Evolutionary conservation across 2,329 filamentous ascomycete genomes (phyloP).

Genomic region (Penicillium sp.): DNA sequence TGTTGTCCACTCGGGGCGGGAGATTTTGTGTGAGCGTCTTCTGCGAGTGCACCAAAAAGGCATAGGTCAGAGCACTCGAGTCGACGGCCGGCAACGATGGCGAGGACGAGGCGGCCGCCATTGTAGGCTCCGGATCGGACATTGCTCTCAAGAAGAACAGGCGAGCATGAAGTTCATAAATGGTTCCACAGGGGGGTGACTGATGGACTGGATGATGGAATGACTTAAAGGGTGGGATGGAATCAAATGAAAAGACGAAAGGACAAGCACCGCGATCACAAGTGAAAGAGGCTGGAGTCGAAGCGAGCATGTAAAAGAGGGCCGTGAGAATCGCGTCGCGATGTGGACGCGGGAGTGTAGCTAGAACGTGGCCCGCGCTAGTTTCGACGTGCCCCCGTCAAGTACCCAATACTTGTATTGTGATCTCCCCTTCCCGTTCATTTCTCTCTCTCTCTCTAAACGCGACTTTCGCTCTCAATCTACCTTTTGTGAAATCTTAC

Average conservation of each 20-base stretch:
- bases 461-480: no score
- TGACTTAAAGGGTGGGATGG: neutral
- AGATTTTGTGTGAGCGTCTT: conserved; percentile 52
- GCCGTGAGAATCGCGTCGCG: conserved; percentile 28
- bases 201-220: no score
- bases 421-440: neutral
- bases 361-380: conserved; percentile 25
- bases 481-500: neutral
- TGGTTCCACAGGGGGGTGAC: conserved; percentile 3
- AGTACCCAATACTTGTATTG: conserved; percentile 9
- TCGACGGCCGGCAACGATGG: conserved; percentile 29
- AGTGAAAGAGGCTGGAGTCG: conserved; percentile 15
- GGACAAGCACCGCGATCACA: conserved; percentile 6
- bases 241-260: conserved; percentile 6
- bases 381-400: conserved; percentile 13
- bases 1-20: conserved; percentile 55
- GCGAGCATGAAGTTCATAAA: conserved; percentile 10
- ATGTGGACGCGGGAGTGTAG: conserved; percentile 28
- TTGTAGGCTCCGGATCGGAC: conserved; percentile 31
- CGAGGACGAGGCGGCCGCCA: conserved; percentile 29
- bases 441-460: neutral
- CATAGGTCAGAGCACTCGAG: conserved; percentile 38
- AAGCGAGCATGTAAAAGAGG: conserved; percentile 21
- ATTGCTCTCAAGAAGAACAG: conserved; percentile 23
- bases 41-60: conserved; percentile 57